These are phyloP conservation scores for Mimosa bimucronata DNA, from an alignment of 306 rosid genomes.

Conservation along the genomic window DNA sequence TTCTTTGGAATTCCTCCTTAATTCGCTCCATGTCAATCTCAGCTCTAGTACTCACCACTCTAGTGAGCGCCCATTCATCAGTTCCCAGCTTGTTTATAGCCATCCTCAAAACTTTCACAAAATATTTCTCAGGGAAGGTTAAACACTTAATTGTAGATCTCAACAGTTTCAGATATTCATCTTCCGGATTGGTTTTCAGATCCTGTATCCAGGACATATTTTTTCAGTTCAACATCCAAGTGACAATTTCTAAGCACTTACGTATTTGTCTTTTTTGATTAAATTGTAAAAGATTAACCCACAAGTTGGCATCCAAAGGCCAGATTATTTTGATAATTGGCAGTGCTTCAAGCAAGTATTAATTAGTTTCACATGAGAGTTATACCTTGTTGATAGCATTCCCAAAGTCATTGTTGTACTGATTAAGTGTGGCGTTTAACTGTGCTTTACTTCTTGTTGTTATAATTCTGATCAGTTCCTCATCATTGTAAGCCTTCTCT, in stretches of 20 bases:
- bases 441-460: slow-evolving; percentile 81
- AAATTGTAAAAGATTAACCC: slow-evolving; percentile 9
- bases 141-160: slow-evolving; percentile 68
- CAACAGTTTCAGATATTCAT: slow-evolving; percentile 72
- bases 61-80: slow-evolving; percentile 80
- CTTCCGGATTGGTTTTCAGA: slow-evolving; percentile 64
- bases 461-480: slow-evolving; percentile 70
- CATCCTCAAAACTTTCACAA: slow-evolving; percentile 61
- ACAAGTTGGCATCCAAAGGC: background rate
- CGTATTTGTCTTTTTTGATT: background rate
- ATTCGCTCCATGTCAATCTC: slow-evolving; percentile 82
- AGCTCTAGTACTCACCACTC: slow-evolving; percentile 83
- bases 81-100: slow-evolving; percentile 79
- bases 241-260: background rate
- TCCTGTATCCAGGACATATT: slow-evolving; percentile 58
- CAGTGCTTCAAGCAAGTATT: background rate
- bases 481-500: slow-evolving; percentile 62
- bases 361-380: slow-evolving; percentile 19
- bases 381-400: slow-evolving; percentile 73
- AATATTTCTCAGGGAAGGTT: slow-evolving; percentile 77
- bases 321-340: background rate
- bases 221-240: slow-evolving; percentile 32
- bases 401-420: slow-evolving; percentile 72
- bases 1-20: slow-evolving; percentile 74
- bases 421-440: slow-evolving; percentile 70